phyloP scores from a whole-genome alignment of 345 rosid genomes.

The Euphorbia lathyris region DNA sequence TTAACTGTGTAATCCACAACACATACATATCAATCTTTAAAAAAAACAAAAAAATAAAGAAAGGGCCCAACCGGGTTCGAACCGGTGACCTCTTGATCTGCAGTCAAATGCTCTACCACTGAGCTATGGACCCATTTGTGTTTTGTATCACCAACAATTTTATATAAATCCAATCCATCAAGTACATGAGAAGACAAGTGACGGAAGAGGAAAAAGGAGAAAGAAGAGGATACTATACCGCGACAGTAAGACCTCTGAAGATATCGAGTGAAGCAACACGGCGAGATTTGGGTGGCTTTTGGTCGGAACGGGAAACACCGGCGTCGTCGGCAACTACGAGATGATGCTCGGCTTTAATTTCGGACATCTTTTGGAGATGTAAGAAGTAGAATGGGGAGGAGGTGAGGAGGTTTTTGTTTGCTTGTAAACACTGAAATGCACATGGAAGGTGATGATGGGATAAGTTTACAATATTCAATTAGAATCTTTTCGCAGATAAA shows the following conservation, averaged over 20 bases:
- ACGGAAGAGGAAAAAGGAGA: not conserved
- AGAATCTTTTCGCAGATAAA: no score
- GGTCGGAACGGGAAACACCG: slow-evolving; percentile 15
- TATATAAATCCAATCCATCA: no score
- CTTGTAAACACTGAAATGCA: no score
- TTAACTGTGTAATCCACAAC: slow-evolving; percentile 41
- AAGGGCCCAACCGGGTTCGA: slow-evolving; percentile 40
- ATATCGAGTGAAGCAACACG: slow-evolving; percentile 76
- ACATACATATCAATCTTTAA: not conserved
- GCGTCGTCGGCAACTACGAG: slow-evolving; percentile 32
- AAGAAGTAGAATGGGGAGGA: no score
- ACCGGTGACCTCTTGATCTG: slow-evolving; percentile 41
- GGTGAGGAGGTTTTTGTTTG: no score
- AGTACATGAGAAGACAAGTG: no score
- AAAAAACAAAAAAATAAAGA: not conserved
- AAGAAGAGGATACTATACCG: slow-evolving; percentile 38
- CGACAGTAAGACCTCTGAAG: slow-evolving; percentile 90
- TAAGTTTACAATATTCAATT: no score
- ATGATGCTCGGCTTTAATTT: slow-evolving; percentile 43
- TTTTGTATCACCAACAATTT: no score
- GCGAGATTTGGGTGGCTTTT: slow-evolving; percentile 18
- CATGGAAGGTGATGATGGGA: no score
- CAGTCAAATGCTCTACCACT: slow-evolving; percentile 41
- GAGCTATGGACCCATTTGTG: slow-evolving; percentile 30
- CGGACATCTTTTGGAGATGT: slow-evolving; percentile 37